Conservation (phyloP, 345 rosid species). For the Acer campestre region DNA sequence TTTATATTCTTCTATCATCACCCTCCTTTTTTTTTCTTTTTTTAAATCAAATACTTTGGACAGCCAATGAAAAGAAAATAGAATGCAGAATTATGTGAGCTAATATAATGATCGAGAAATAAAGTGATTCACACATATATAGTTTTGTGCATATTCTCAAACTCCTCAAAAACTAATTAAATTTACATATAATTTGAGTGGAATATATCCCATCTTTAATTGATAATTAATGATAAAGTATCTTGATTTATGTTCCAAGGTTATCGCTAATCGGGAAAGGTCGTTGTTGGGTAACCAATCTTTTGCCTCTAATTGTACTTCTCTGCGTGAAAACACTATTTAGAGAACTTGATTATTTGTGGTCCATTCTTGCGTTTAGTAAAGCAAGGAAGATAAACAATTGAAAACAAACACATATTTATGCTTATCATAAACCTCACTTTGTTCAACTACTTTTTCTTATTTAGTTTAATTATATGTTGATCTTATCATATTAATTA, state of each 20-base stretch:
- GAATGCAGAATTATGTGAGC: too few relatives aligned
- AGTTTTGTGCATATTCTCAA: too few relatives aligned
- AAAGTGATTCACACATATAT: too few relatives aligned
- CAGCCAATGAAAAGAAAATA: too few relatives aligned
- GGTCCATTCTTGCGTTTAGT: constrained; percentile 27
- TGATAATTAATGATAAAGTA: constrained; percentile 20
- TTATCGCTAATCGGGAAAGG: constrained; percentile 19
- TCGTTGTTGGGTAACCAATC: constrained; percentile 16
- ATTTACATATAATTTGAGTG: background rate
- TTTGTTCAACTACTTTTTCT: background rate
- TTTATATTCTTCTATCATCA: too few relatives aligned
- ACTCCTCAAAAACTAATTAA: too few relatives aligned
- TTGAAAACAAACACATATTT: constrained; percentile 10
- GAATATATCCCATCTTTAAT: constrained; percentile 31
- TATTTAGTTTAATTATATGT: background rate
- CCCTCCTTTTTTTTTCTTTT: too few relatives aligned
- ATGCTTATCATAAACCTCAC: constrained; percentile 19
- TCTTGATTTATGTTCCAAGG: constrained; percentile 20
- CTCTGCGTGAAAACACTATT: constrained; percentile 28
- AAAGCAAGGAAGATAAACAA: constrained; percentile 15
- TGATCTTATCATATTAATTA: background rate
- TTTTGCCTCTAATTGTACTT: constrained; percentile 4
- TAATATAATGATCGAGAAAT: too few relatives aligned
- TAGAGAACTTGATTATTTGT: constrained; percentile 29
- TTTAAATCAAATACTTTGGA: too few relatives aligned